Evolutionary conservation across 768 basidiomycete species (phyloP).

Genomic region (Phlegmacium glaucopus): DNA sequence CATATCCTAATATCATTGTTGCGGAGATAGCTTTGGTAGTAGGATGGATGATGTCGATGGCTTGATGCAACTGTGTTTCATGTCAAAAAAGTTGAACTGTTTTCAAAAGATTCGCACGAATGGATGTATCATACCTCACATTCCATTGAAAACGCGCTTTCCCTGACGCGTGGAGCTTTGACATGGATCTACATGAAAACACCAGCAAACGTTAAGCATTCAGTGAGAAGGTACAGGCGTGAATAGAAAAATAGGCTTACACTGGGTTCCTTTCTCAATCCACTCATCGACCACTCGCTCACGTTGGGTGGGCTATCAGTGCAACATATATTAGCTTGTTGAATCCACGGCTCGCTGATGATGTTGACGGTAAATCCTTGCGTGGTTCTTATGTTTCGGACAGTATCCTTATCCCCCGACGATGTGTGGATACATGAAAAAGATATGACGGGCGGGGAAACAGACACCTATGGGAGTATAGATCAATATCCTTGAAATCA

Average conservation of each 20-base stretch:
- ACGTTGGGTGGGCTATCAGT: slow-evolving; percentile 51
- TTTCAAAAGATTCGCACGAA: background rate
- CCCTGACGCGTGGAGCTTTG: slow-evolving; percentile 54
- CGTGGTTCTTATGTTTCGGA: slow-evolving; percentile 58
- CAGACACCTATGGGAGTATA: slow-evolving; percentile 41
- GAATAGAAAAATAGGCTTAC: slow-evolving; percentile 30
- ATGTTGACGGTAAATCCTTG: slow-evolving; percentile 73
- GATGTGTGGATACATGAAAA: slow-evolving; percentile 35
- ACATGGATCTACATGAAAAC: slow-evolving; percentile 34
- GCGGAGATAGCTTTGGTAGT: slow-evolving; percentile 28
- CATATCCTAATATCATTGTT: slow-evolving; percentile 46
- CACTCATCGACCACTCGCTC: slow-evolving; percentile 61
- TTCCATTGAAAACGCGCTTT: slow-evolving; percentile 64
- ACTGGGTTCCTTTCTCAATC: slow-evolving; percentile 54
- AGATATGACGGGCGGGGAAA: slow-evolving; percentile 64
- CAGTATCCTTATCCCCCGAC: slow-evolving; percentile 49
- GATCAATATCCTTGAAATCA: slow-evolving; percentile 5
- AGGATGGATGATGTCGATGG: slow-evolving; percentile 39
- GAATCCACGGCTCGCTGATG: slow-evolving; percentile 67
- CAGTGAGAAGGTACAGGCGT: background rate
- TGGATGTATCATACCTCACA: slow-evolving; percentile 37
- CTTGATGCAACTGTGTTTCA: slow-evolving; percentile 37
- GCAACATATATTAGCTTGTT: slow-evolving; percentile 50
- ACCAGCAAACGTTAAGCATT: background rate
- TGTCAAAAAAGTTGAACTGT: slow-evolving; percentile 28